Evolutionary conservation across 306 rosid species (phyloP), one percentile per base, ranked within the genome.

Genomic region (Pachyrhizus erosus): DNA sequence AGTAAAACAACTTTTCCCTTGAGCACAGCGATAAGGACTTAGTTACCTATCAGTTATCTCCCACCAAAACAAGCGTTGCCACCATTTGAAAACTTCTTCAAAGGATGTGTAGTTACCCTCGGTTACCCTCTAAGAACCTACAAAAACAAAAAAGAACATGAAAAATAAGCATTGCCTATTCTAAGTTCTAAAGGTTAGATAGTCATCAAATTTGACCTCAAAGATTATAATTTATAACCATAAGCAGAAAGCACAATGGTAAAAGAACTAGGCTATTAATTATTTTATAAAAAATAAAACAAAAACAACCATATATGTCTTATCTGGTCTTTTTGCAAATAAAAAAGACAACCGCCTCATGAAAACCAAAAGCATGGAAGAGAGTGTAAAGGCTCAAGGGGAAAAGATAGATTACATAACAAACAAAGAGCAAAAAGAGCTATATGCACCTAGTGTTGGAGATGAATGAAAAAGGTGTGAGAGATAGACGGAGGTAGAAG

Each of bases 401-500:
- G 4, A 58, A 75, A 75, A 60, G 26, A 76, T 52, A 67, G 73
- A 18, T 34, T 67, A 4, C 26, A 34, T 23, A 54, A 20, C 31
- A 43, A 39, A 24, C 8, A 39, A 57, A 40, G 34, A 43, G 39
- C 46, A 14, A 75, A 52, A 42, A 8, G 23, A 61, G 65, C 3
- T 23, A 34, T 14, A 26, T 55, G 71, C 52, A 67, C 71, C 80
- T 79, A 84, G 69, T 62, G 49, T 48, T 66, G 79, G 70, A 62
- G 70, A 64, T 79, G 86, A 66, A 73, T 15, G 80, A 83, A 74
- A 62, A 73, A 61, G 48, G 57, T 40, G 46, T 17, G 33, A 3
- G 75, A 79, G 92, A 80, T 43, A 77, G 85, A 80, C 78, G 26
- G 60, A 77, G 81, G 66, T 21, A 55, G 79, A 74, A 69, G 81